Conservation (phyloP, 352 stramenopile genomes). For the Pythium vanterpoolii region DNA sequence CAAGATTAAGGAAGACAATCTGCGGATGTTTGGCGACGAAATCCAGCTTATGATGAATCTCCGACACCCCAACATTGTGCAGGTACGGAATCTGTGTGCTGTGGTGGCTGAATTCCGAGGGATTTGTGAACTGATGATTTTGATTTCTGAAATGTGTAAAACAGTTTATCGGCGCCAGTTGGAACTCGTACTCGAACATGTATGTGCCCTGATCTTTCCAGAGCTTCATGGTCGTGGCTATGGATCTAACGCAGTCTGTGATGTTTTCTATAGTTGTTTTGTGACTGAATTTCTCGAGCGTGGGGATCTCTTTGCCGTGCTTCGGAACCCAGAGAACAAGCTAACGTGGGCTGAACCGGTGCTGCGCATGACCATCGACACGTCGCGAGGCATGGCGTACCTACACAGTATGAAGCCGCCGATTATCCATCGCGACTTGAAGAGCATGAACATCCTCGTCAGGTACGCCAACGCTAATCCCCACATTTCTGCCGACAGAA, state of each 20-base stretch:
- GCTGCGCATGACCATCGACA: slow-evolving; percentile 87
- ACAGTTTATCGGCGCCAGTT: slow-evolving; percentile 87
- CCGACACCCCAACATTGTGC: slow-evolving; percentile 86
- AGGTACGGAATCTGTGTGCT: slow-evolving; percentile 31
- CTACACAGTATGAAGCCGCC: slow-evolving; percentile 96
- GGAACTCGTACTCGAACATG: slow-evolving; percentile 92
- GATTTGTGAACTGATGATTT: background rate
- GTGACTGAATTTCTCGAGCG: slow-evolving; percentile 86
- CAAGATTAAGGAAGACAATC: slow-evolving; percentile 87
- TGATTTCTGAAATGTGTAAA: background rate
- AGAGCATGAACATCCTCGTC: slow-evolving; percentile 91
- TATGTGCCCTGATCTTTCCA: slow-evolving; percentile 32
- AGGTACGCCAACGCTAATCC: slow-evolving; percentile 33
- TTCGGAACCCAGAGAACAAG: slow-evolving; percentile 77
- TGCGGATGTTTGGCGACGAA: slow-evolving; percentile 87
- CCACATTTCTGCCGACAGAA: background rate
- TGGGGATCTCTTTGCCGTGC: slow-evolving; percentile 77
- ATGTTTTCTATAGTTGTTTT: slow-evolving; percentile 58
- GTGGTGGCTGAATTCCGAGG: background rate
- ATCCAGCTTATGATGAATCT: slow-evolving; percentile 91
- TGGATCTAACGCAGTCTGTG: background rate
- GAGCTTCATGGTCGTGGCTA: background rate
- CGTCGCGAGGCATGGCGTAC: slow-evolving; percentile 95
- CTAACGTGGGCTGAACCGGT: slow-evolving; percentile 86
- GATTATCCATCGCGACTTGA: slow-evolving; percentile 99